Percentiles rank a stretch among this genome's conserved stretches.
These are phyloP conservation scores for Kitagawia praeruptora DNA, from an alignment of 129 eudicot genomes.

Conservation along the genomic window DNA sequence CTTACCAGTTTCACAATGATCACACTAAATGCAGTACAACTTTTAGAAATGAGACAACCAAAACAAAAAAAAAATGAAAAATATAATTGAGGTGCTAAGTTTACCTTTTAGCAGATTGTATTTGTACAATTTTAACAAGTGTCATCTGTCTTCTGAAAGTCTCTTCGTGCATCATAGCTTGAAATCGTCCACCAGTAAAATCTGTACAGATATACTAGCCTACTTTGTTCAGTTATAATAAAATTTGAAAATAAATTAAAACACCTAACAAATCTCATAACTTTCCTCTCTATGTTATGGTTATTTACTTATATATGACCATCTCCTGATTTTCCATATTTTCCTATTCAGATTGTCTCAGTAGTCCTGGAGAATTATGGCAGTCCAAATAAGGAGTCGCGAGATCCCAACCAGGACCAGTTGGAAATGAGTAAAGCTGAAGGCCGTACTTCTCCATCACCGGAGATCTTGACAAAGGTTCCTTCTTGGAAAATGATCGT, in stretches of 20 bases:
- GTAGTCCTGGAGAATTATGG: slow-evolving; percentile 81
- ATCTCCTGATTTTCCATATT: slow-evolving; percentile 8
- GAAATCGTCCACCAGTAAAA: neutral
- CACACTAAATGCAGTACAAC: neutral
- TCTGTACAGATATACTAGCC: neutral
- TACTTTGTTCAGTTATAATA: neutral
- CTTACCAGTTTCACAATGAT: neutral
- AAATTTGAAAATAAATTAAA: neutral
- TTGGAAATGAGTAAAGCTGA: slow-evolving; percentile 60
- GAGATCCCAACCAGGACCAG: slow-evolving; percentile 31
- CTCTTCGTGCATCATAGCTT: neutral
- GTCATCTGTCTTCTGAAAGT: neutral
- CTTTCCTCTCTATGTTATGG: neutral
- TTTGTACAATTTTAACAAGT: neutral
- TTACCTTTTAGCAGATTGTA: neutral
- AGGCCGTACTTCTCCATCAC: slow-evolving; percentile 34
- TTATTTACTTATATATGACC: neutral
- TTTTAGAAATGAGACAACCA: neutral
- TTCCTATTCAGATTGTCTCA: slow-evolving; percentile 57
- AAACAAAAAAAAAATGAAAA: neutral
- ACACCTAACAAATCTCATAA: neutral
- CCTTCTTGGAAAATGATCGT: slow-evolving; percentile 78
- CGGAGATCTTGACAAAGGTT: slow-evolving; percentile 32
- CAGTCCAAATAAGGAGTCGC: slow-evolving; percentile 36
- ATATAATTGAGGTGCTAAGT: neutral